These are phyloP conservation scores for Quercus bicolor DNA, from an alignment of 306 rosid species.

Conservation along the genomic window DNA sequence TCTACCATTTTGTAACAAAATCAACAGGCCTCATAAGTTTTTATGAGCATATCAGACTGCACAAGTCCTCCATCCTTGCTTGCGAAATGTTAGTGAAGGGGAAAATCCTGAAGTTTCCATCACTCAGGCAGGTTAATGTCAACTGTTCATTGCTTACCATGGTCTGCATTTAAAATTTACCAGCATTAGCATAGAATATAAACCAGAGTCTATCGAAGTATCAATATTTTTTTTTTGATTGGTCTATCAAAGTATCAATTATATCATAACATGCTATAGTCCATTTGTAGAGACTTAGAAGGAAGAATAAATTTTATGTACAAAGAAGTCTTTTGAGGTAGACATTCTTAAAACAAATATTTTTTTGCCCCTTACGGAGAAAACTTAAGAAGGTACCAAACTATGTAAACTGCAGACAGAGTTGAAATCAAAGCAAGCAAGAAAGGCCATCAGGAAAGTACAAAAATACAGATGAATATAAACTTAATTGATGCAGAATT, in stretches of 20 bases:
- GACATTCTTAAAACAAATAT: background rate
- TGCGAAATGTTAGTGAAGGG: slow-evolving; percentile 69
- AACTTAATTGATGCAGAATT: background rate
- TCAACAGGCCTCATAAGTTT: slow-evolving; percentile 17
- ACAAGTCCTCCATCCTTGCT: slow-evolving; percentile 70
- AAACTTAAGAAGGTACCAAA: background rate
- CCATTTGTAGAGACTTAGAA: background rate
- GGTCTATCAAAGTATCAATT: background rate
- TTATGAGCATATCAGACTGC: slow-evolving; percentile 61
- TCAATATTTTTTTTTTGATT: background rate
- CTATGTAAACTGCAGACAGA: too few species aligned
- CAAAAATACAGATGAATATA: background rate
- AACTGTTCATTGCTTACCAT: slow-evolving; percentile 74
- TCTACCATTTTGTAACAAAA: background rate
- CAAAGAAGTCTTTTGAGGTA: background rate
- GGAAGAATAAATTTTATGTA: background rate
- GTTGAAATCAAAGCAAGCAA: too few species aligned
- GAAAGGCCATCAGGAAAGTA: background rate
- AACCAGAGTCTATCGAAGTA: background rate
- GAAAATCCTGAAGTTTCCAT: slow-evolving; percentile 73
- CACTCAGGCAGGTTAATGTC: slow-evolving; percentile 77
- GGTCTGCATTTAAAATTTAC: slow-evolving; percentile 62
- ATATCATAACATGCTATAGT: slow-evolving; percentile 1
- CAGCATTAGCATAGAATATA: slow-evolving; percentile 20
- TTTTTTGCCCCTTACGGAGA: background rate